Conservation (phyloP, 2,329 filamentous ascomycete genomes). For the Stemphylium beticola region DNA sequence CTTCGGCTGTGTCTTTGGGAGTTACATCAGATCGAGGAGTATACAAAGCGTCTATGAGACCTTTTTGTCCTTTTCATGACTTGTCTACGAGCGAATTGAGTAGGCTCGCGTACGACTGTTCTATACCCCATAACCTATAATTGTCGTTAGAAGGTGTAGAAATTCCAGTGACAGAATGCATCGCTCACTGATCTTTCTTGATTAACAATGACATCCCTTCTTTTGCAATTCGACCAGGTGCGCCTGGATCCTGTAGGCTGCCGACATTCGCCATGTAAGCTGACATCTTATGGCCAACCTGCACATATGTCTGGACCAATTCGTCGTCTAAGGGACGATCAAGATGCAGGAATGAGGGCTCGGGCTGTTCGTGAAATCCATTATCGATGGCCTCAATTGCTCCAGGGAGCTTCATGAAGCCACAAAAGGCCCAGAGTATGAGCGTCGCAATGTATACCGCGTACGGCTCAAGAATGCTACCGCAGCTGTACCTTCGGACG, state of each 20-base stretch:
- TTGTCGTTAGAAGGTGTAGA: background rate
- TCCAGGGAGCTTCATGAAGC: slow-evolving; percentile 24
- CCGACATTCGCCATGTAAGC: slow-evolving; percentile 61
- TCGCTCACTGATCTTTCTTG: background rate
- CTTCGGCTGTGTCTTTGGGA: too few species aligned
- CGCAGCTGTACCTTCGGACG: slow-evolving; percentile 55
- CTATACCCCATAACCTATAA: slow-evolving; percentile 13
- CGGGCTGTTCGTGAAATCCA: slow-evolving; percentile 19
- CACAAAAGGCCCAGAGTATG: slow-evolving; percentile 56
- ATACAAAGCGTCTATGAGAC: background rate
- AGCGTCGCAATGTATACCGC: slow-evolving; percentile 56
- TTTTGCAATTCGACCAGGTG: slow-evolving; percentile 10
- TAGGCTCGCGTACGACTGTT: background rate
- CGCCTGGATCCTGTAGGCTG: slow-evolving; percentile 49
- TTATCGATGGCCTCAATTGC: slow-evolving; percentile 8
- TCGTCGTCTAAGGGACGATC: slow-evolving; percentile 65
- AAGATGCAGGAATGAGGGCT: slow-evolving; percentile 57
- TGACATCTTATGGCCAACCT: slow-evolving; percentile 57
- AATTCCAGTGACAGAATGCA: background rate
- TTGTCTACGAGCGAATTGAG: background rate
- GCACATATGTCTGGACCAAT: slow-evolving; percentile 56
- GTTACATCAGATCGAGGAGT: background rate
- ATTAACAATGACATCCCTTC: slow-evolving; percentile 12
- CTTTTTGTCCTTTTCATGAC: background rate
- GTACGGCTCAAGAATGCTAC: slow-evolving; percentile 57